phyloP scores from a whole-genome alignment of 2,329 filamentous ascomycete species.

The Fusarium bulbicola region DNA sequence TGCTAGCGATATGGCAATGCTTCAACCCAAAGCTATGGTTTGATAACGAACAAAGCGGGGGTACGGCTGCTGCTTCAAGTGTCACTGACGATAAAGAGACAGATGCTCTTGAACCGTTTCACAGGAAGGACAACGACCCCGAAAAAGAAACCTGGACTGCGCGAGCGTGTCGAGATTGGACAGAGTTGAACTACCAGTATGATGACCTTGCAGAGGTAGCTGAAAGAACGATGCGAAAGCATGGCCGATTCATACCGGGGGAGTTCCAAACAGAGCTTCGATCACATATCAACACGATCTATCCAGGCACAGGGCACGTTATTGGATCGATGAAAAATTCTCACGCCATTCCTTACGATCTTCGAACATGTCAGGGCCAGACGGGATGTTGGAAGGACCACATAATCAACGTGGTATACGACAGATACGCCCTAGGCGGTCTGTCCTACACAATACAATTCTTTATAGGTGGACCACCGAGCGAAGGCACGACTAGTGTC shows the following conservation, averaged over 20 bases:
- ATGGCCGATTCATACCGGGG: rapidly evolving
- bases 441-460: neutral
- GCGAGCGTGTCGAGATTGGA: neutral
- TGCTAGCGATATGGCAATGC: neutral
- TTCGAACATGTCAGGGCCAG: rapidly evolving
- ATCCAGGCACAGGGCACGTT: neutral
- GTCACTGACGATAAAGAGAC: neutral
- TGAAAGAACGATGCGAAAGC: neutral
- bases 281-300: neutral
- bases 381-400: neutral
- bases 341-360: rapidly evolving
- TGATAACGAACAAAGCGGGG: neutral
- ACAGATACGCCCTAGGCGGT: neutral
- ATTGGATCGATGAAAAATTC: neutral
- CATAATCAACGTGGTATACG: neutral
- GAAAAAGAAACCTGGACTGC: neutral
- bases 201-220: neutral
- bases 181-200: neutral
- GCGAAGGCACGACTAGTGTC: neutral
- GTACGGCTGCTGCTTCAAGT: rapidly evolving
- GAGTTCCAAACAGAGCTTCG: neutral
- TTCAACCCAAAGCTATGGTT: neutral
- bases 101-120: neutral
- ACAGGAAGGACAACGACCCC: neutral
- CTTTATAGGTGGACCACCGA: neutral